phyloP scores from a whole-genome alignment of 2,329 filamentous ascomycete genomes.

The Colletotrichum falcatum region DNA sequence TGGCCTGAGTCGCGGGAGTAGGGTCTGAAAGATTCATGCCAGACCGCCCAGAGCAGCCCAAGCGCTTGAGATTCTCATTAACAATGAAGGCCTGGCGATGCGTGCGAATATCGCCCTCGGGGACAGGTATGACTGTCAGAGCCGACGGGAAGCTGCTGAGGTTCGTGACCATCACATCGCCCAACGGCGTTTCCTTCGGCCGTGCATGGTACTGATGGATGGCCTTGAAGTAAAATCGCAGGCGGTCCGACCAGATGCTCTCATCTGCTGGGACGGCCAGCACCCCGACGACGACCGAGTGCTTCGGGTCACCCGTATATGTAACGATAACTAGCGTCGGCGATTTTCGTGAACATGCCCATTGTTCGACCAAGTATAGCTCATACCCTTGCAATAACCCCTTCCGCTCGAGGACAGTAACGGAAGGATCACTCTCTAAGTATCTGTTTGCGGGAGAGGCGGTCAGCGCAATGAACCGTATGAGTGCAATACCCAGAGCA shows the following conservation, averaged over 20 bases:
- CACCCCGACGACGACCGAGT: constrained; percentile 83
- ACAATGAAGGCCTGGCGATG: constrained; percentile 89
- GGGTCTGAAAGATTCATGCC: constrained; percentile 85
- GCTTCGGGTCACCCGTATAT: constrained; percentile 87
- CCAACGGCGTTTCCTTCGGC: constrained; percentile 83
- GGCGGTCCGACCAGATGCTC: constrained; percentile 79
- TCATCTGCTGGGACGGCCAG: constrained; percentile 86
- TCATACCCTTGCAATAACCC: constrained; percentile 85
- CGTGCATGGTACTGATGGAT: constrained; percentile 88
- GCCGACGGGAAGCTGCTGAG: constrained; percentile 92
- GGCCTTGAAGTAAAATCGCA: constrained; percentile 88
- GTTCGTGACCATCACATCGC: constrained; percentile 93
- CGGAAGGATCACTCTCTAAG: constrained; percentile 85
- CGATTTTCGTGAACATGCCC: constrained; percentile 91
- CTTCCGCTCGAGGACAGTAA: constrained; percentile 79
- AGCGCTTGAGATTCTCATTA: constrained; percentile 91
- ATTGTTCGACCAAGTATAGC: constrained; percentile 95
- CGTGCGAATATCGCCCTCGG: constrained; percentile 84
- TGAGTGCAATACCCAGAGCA: background rate
- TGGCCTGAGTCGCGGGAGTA: constrained; percentile 84
- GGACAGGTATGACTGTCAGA: constrained; percentile 90
- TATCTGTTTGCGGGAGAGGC: constrained; percentile 62
- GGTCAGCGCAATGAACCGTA: background rate
- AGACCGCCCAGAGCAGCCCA: constrained; percentile 91
- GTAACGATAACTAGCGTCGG: constrained; percentile 93